A percentile compares a stretch with the other conserved stretches of the same genome.
phyloP scores from a whole-genome alignment of 2,329 filamentous ascomycete genomes.

The Trichoderma sp. region DNA sequence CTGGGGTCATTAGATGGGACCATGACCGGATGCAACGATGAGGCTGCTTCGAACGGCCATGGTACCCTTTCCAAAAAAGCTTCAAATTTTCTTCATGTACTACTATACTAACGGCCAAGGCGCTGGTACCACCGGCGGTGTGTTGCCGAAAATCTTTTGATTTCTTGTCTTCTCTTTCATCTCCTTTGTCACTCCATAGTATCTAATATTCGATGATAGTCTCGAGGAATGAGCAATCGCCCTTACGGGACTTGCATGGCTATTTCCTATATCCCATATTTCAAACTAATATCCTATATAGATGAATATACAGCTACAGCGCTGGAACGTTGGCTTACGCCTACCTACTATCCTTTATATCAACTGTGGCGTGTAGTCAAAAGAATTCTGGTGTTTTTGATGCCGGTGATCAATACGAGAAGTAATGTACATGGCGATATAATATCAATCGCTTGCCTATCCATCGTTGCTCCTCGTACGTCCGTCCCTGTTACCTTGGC shows the following conservation, averaged over 20 bases:
- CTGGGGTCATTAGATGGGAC: slow-evolving; percentile 1
- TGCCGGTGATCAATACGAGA: background rate
- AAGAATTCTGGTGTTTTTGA: background rate
- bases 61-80: background rate
- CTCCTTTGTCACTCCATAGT: background rate
- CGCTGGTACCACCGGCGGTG: background rate
- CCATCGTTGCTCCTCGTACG: too few relatives aligned
- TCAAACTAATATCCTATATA: too few relatives aligned
- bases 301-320: too few relatives aligned
- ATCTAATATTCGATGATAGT: too few relatives aligned
- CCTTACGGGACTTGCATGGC: too few relatives aligned
- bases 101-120: background rate
- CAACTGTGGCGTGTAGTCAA: background rate
- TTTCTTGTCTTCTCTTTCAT: slow-evolving; percentile 3
- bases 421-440: too few relatives aligned
- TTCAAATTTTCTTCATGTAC: background rate
- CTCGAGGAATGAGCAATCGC: too few relatives aligned
- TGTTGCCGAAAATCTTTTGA: background rate
- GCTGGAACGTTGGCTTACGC: too few relatives aligned
- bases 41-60: slow-evolving; percentile 10
- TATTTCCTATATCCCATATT: too few relatives aligned
- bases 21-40: background rate
- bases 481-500: too few relatives aligned
- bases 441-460: too few relatives aligned
- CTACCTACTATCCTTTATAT: background rate